These are phyloP conservation scores for Cystobasidium pallidum DNA, from an alignment of 1,284 basidiomycete genomes.

Conservation along the genomic window DNA sequence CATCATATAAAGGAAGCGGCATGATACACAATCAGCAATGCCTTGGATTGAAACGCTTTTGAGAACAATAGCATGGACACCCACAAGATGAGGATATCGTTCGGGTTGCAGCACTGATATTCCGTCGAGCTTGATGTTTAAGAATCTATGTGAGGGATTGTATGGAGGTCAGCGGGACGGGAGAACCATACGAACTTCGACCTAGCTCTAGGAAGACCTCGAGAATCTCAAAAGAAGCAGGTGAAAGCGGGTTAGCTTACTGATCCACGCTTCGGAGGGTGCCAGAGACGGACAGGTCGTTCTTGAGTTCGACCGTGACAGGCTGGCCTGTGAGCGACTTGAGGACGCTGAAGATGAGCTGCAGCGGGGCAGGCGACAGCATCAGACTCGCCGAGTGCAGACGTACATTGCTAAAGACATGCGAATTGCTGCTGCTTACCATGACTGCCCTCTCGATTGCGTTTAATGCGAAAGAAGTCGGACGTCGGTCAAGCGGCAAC, in stretches of 20 bases:
- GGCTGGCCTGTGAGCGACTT: slow-evolving; percentile 79
- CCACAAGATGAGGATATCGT: slow-evolving; percentile 94
- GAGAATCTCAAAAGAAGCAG: no score
- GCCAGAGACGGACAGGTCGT: slow-evolving; percentile 95
- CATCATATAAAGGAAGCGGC: neutral
- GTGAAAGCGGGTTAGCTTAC: slow-evolving; percentile 62
- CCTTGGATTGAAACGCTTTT: no score
- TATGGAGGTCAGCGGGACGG: neutral
- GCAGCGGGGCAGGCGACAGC: no score
- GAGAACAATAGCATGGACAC: no score
- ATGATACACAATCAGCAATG: neutral
- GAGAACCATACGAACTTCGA: neutral
- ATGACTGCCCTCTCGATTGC: slow-evolving; percentile 14
- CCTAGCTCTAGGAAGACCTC: no score
- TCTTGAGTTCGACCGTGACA: slow-evolving; percentile 98
- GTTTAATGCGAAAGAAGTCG: neutral
- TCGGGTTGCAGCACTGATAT: slow-evolving; percentile 92
- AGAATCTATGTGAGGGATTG: slow-evolving; percentile 68
- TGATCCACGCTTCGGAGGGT: slow-evolving; percentile 98
- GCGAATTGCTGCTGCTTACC: slow-evolving; percentile 1
- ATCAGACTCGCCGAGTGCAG: no score
- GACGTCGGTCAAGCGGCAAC: slow-evolving; percentile 3
- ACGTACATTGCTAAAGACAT: no score
- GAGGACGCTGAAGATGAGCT: slow-evolving; percentile 98
- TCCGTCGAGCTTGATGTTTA: slow-evolving; percentile 94